These are phyloP conservation scores for Penicillium simplicissimum DNA, from an alignment of 495 filamentous ascomycete genomes.

Conservation along the genomic window DNA sequence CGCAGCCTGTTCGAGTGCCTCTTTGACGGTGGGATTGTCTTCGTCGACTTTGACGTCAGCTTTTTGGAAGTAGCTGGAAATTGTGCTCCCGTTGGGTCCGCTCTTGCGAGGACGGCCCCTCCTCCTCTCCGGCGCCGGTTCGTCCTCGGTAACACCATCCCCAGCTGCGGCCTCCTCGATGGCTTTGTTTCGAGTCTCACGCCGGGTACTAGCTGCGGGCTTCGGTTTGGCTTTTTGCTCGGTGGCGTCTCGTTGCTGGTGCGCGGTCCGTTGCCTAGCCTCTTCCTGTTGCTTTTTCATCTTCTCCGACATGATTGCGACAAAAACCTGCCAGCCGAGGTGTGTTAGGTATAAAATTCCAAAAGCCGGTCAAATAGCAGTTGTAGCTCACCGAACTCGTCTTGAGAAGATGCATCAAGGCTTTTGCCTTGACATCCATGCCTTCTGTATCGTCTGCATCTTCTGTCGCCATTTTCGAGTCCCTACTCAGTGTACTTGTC, in stretches of 20 bases:
- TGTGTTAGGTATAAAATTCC: neutral
- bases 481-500: conserved; percentile 11
- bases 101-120: conserved; percentile 38
- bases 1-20: conserved; percentile 56
- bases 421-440: conserved; percentile 45
- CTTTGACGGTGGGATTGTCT: conserved; percentile 51
- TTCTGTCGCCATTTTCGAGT: neutral
- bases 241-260: conserved; percentile 31
- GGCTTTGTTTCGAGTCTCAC: conserved; percentile 34
- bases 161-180: conserved; percentile 37
- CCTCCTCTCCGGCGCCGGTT: conserved; percentile 11
- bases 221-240: conserved; percentile 19
- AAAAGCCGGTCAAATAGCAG: neutral
- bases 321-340: conserved; percentile 37
- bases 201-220: conserved; percentile 14
- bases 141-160: conserved; percentile 21
- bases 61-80: conserved; percentile 60
- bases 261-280: conserved; percentile 49
- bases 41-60: conserved; percentile 55
- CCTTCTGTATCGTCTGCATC: conserved; percentile 35
- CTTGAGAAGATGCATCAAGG: conserved; percentile 45
- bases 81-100: conserved; percentile 38
- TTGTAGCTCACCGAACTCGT: conserved; percentile 51
- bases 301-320: conserved; percentile 60
- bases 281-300: conserved; percentile 64